Percentiles rank a stretch among this genome's conserved stretches.
phyloP scores from a whole-genome alignment of 345 rosid species.

The Odontarrhena argentea region DNA sequence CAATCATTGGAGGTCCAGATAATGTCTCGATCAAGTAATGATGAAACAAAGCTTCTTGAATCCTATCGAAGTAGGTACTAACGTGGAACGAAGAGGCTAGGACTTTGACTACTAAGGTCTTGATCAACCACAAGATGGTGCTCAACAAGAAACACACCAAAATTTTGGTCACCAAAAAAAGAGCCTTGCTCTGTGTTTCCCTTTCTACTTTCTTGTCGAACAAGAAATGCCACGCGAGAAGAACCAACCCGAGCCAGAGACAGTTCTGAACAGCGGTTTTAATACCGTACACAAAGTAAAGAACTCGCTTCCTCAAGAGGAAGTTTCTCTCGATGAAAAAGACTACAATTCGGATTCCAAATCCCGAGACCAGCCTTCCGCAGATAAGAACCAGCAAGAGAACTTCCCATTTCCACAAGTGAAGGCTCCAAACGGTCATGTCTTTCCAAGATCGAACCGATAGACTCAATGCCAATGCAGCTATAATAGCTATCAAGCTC shows the following conservation, averaged over 20 bases:
- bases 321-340: constrained; percentile 82
- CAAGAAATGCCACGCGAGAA: constrained; percentile 68
- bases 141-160: constrained; percentile 68
- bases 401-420: constrained; percentile 89
- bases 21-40: constrained; percentile 81
- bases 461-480: constrained; percentile 50
- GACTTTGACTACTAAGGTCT: constrained; percentile 79
- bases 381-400: constrained; percentile 73
- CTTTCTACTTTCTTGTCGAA: constrained; percentile 54
- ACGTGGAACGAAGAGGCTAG: constrained; percentile 91
- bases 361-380: constrained; percentile 80
- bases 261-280: constrained; percentile 84
- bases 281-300: constrained; percentile 89
- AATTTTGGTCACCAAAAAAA: constrained; percentile 60
- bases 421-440: constrained; percentile 50
- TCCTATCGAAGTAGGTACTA: constrained; percentile 87
- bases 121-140: constrained; percentile 71
- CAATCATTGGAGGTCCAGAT: constrained; percentile 76
- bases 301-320: constrained; percentile 62
- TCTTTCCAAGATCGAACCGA: constrained; percentile 40
- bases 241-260: constrained; percentile 72
- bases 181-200: constrained; percentile 39
- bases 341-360: constrained; percentile 71
- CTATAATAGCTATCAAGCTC: constrained; percentile 55
- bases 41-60: constrained; percentile 79